Percentiles rank a stretch among this genome's conserved stretches.
Conservation (phyloP, 176 grass and related monocot genomes). For the Saccharum officinarum region DNA sequence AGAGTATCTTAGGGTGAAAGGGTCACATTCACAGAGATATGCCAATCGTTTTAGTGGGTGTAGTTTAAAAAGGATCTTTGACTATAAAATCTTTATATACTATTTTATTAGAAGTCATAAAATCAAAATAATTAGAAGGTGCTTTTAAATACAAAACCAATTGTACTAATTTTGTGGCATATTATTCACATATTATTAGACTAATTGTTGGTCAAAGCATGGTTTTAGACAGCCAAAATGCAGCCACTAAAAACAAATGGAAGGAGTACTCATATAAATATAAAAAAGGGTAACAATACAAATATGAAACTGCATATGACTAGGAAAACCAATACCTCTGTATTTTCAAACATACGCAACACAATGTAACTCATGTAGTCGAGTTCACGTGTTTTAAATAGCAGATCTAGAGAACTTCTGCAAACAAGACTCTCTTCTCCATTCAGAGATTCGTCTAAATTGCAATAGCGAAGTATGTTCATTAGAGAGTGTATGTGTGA, state of each 20-base stretch:
- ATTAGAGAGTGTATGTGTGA: conserved; percentile 98
- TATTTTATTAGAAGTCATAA: neutral
- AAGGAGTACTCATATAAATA: neutral
- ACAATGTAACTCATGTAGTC: conserved; percentile 99
- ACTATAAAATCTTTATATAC: neutral
- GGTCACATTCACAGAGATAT: neutral
- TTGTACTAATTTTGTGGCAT: neutral
- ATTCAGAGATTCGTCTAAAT: conserved; percentile 77
- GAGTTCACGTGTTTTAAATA: conserved; percentile 85
- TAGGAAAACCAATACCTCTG: conserved; percentile 58
- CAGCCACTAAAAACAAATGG: neutral
- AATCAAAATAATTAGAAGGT: neutral
- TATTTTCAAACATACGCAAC: conserved; percentile 95
- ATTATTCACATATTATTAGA: neutral
- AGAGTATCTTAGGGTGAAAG: neutral
- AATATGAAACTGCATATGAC: neutral
- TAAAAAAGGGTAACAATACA: neutral
- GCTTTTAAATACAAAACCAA: neutral
- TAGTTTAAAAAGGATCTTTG: neutral
- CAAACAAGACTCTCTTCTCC: conserved; percentile 91
- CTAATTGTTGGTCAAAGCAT: neutral
- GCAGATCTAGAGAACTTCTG: conserved; percentile 49
- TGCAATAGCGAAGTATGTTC: conserved; percentile 91
- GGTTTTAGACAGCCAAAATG: neutral
- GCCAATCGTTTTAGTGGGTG: neutral